Base-by-base conservation (phyloP, 768 basidiomycete species). In the Leccinum ochraceum region DNA sequence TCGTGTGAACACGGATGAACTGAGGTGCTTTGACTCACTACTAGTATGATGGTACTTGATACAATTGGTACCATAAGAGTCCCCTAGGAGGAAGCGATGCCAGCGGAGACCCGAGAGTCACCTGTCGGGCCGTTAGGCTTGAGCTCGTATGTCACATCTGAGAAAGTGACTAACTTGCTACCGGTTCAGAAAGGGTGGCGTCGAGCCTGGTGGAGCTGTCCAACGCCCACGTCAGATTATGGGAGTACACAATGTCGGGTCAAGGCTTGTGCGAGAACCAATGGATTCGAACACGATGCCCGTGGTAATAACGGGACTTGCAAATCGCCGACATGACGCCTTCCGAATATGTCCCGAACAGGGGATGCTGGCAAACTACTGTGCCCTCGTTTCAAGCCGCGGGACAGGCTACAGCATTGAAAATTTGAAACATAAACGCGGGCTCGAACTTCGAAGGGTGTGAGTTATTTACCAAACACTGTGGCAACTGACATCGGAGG, bases 401-500 rank as follows among this genome's bases (percentile, higher is more conserved):
- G 53, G 52, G 37, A 58, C 49, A 36, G 10, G 34, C 34, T 36
- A 36, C 34, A 32, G 20, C 13, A 52, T 30, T 44, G 52, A 56
- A 46, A 57, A 26, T 50, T 50, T 26, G 24, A 50, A 50, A 50
- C 49, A 24, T 28, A 24, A 22, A 51, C 13, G 34, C 11, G 36
- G n/a, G 14, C 30, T 34, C 14, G n/a, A n/a, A 5, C 3, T 7
- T 34, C 28, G 20, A 22, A 28, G 20, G 11, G 53, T 22, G 8
- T 10, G 16, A 46, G 44, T 46, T 52, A 52, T 16, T 53, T 17
- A 32, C 26, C 51, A 10, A 53, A 32, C 26, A 52, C 17, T 34
- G 34, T 67, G 63, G 56, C 9, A 64, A 50, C 17, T 59, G 60
- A 42, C 36, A 60, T 63, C 68, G 70, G 70, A 55, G 66, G 66